A percentile compares a stretch with the other conserved stretches of the same genome.
Evolutionary conservation across 257 asterid species (phyloP).

Genomic region (Solanum boliviense): DNA sequence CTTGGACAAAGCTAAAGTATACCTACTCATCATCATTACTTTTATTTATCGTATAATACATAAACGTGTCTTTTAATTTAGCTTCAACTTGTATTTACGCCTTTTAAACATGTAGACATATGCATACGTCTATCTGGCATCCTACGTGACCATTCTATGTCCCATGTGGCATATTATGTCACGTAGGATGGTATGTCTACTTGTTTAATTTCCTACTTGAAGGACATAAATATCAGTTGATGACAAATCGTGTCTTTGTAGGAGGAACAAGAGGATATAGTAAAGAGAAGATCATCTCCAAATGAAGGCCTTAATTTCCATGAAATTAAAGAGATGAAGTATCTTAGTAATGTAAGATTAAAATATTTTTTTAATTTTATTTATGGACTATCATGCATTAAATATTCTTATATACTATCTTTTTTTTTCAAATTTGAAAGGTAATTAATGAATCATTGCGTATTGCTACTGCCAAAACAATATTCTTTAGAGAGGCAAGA

Average conservation of each 20-base stretch:
- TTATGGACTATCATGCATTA: background rate
- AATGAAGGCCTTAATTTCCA: background rate
- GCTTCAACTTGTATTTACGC: no score
- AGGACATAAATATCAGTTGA: background rate
- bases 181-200: background rate
- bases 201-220: background rate
- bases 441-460: background rate
- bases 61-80: background rate
- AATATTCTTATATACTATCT: no score
- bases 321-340: constrained; percentile 8
- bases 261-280: constrained; percentile 7
- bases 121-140: no score
- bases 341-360: background rate
- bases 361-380: no score
- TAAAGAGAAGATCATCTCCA: background rate
- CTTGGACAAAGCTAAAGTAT: background rate
- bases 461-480: background rate
- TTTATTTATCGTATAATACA: no score
- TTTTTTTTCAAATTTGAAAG: background rate
- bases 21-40: background rate
- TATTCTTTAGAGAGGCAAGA: background rate
- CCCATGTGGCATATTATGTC: background rate
- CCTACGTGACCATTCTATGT: no score
- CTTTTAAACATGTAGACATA: background rate
- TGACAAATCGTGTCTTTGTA: background rate